phyloP scores from a whole-genome alignment of 192 early-diverging fungal species.

The Coemansia sp. region DNA sequence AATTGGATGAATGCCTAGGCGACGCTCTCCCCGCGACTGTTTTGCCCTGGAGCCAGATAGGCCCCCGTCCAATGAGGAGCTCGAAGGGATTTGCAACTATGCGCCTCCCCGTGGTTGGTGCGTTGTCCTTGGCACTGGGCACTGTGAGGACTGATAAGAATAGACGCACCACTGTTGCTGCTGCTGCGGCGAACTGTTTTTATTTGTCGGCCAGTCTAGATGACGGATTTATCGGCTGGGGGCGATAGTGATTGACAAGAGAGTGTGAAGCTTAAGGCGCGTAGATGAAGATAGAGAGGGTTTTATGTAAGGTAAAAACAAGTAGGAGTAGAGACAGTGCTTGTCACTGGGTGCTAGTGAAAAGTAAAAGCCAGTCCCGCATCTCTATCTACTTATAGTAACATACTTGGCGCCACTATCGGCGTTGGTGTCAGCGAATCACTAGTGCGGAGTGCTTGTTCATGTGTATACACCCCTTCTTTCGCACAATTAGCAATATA shows the following conservation, averaged over 20 bases:
- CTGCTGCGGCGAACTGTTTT: neutral
- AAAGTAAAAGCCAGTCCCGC: neutral
- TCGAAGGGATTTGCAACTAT: neutral
- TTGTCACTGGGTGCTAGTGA: neutral
- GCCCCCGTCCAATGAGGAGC: constrained; percentile 4
- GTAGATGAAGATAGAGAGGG: neutral
- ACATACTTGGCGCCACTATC: neutral
- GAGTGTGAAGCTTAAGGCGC: neutral
- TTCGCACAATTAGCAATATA: constrained; percentile 1
- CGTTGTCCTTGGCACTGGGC: constrained; percentile 3
- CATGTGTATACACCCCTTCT: neutral
- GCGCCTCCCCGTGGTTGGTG: constrained; percentile 4
- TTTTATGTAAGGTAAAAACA: neutral
- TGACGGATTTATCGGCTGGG: neutral
- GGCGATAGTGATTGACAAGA: neutral
- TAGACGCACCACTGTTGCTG: neutral
- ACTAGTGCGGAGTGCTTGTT: neutral
- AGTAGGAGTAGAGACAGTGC: neutral
- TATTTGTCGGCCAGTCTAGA: neutral
- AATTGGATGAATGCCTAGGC: constrained; percentile 1
- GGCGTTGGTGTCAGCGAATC: neutral
- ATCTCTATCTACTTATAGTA: neutral
- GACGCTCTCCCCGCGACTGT: neutral
- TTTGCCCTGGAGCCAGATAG: neutral
- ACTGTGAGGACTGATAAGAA: neutral